phyloP scores from a whole-genome alignment of 768 basidiomycete genomes.

The Lactarius indigo region DNA sequence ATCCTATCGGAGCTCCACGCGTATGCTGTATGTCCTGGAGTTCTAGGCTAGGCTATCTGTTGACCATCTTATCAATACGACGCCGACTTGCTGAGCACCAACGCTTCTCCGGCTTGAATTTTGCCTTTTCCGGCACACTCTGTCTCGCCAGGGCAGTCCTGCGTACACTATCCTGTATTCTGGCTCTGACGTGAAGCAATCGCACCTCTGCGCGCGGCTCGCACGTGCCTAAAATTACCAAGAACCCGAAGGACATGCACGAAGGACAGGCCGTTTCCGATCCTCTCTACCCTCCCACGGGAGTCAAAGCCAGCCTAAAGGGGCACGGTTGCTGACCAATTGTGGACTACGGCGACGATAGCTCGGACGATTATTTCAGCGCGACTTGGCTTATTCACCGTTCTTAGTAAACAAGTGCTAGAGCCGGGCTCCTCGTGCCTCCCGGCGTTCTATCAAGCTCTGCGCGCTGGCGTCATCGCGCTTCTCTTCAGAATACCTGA shows the following conservation, averaged over 20 bases:
- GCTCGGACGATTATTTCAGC: neutral
- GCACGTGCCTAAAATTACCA: neutral
- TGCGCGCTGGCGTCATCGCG: slow-evolving; percentile 21
- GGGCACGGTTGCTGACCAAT: neutral
- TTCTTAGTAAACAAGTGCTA: neutral
- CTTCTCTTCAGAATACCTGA: slow-evolving; percentile 13
- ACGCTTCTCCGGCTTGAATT: neutral
- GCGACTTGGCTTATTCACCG: neutral
- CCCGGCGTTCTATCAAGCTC: slow-evolving; percentile 13
- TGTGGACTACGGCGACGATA: neutral
- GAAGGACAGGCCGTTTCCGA: neutral
- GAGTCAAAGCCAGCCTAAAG: too few species aligned
- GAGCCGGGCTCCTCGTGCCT: slow-evolving; percentile 1
- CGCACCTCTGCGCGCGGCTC: neutral
- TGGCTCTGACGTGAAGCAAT: neutral
- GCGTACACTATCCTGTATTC: neutral
- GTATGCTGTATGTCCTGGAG: neutral
- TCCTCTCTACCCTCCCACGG: too few species aligned
- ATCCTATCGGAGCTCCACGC: neutral
- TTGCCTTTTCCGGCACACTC: neutral
- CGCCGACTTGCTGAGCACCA: neutral
- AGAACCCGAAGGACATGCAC: neutral
- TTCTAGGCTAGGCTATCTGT: neutral
- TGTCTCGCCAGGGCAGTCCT: neutral
- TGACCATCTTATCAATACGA: neutral